These are phyloP conservation scores for Hypoxylon sp. DNA, from an alignment of 2,329 filamentous ascomycete genomes.

Conservation along the genomic window DNA sequence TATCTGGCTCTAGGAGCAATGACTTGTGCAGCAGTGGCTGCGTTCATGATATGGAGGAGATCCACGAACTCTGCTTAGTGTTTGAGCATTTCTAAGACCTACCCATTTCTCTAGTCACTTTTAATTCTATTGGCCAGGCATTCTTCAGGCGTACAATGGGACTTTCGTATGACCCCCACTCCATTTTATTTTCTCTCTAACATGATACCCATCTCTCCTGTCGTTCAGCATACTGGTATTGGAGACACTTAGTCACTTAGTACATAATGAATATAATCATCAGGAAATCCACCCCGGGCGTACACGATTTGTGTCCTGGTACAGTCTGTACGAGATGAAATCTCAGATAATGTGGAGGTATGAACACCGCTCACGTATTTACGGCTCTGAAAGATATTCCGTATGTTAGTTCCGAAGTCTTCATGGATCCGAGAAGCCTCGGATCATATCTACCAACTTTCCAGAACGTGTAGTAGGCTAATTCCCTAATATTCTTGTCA, in stretches of 20 bases:
- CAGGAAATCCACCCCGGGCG: not conserved
- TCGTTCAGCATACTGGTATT: constrained; percentile 35
- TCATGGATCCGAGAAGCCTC: not conserved
- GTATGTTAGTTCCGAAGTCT: not conserved
- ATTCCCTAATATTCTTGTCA: not conserved
- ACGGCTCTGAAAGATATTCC: not conserved
- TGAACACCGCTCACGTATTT: not conserved
- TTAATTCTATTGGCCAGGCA: constrained; percentile 33
- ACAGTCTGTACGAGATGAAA: not conserved
- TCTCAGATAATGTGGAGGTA: not conserved
- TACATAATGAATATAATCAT: constrained; percentile 43
- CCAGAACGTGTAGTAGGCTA: not conserved
- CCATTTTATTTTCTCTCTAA: constrained; percentile 30
- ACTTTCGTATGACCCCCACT: constrained; percentile 37
- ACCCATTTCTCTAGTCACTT: constrained; percentile 25
- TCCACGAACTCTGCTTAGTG: constrained; percentile 63
- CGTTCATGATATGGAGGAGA: constrained; percentile 75
- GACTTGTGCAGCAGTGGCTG: constrained; percentile 73
- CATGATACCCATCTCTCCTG: constrained; percentile 50
- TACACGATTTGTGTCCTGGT: not conserved
- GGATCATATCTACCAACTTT: not conserved
- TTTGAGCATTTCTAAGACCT: constrained; percentile 17
- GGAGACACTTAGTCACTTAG: constrained; percentile 35
- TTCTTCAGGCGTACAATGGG: constrained; percentile 25
- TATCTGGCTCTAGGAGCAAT: constrained; percentile 87